Evolutionary conservation across 2,329 filamentous ascomycete species (phyloP), one percentile per base, ranked within the genome.

Genomic region (Trichothecium sympodiale): DNA sequence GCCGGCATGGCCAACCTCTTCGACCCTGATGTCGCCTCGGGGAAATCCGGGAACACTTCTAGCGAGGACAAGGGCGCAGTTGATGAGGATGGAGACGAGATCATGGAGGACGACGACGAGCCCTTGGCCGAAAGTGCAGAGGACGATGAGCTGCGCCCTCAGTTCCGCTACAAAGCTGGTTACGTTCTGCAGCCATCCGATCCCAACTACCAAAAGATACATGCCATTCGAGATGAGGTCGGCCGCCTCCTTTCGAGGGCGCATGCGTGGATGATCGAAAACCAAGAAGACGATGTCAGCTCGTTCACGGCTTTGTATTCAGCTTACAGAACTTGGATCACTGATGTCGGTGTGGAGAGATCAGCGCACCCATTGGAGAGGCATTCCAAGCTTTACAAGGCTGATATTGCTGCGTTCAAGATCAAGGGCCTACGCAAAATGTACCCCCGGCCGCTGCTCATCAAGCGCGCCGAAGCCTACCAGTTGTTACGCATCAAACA

Each of bases 321-420:
- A 16, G 85, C 89, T 2, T 98, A 95, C 55, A 74, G 86, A 30
- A 91, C 85, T 8, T 98, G 88, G 87, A 96, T 98, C 49, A 87
- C 94, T 2, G 91, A 98, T 50, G 88, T 98, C 29, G 91, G 93
- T 14, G 93, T 95, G 41, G 91, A 98, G 60, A 74, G 89, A 40
- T 95, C 89, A 14, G 89, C 91, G 1, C 91, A 95, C 54, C 84
- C 93, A 2, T 67, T 96, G 8, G 91, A 98, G 54, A 74, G 91
- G 15, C 80, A 96, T 12, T 76, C 83, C 4, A 76, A 87, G 36
- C 71, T 98, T 1, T 82, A 95, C 53, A 79, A 80, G 48, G 80
- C 85, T 5, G 91, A 98, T 49, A 82, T 88, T 41, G 77, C 85
- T 17, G 83, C 89, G 0, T 98, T 95, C 67, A 95, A 94, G 59